phyloP scores from a whole-genome alignment of 1,284 basidiomycete genomes.

The Microbotryum saponariae region DNA sequence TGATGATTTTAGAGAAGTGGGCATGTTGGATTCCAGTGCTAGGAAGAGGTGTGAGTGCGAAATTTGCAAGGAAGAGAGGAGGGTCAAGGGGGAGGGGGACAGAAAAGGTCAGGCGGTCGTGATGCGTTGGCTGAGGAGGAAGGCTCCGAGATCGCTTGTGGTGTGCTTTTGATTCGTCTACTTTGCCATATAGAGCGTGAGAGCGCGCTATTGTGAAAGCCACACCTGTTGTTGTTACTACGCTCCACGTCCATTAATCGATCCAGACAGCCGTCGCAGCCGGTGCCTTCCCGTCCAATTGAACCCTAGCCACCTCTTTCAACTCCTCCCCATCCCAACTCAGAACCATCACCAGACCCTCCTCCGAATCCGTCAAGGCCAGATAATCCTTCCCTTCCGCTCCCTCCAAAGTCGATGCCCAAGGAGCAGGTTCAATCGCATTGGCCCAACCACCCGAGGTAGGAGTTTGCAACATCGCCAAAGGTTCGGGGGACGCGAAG shows the following conservation, averaged over 20 bases:
- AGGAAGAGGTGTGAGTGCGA: background rate
- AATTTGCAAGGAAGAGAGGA: background rate
- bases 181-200: too few species aligned
- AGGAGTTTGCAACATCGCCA: slow-evolving; percentile 38
- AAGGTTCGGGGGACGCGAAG: slow-evolving; percentile 27
- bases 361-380: slow-evolving; percentile 41
- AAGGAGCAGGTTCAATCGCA: slow-evolving; percentile 40
- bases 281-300: slow-evolving; percentile 29
- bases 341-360: slow-evolving; percentile 40
- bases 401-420: slow-evolving; percentile 18
- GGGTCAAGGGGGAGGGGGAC: background rate
- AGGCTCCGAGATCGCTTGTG: too few species aligned
- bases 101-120: too few species aligned
- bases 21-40: too few species aligned
- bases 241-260: slow-evolving; percentile 3
- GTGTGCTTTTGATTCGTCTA: too few species aligned
- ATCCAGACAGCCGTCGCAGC: slow-evolving; percentile 36
- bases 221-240: too few species aligned
- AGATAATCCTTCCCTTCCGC: slow-evolving; percentile 35
- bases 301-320: slow-evolving; percentile 35
- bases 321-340: slow-evolving; percentile 33
- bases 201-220: too few species aligned
- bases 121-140: too few species aligned
- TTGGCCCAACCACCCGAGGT: slow-evolving; percentile 45
- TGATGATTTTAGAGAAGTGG: too few species aligned